phyloP scores from a whole-genome alignment of 768 basidiomycete genomes.

The Rhodotorula taiwanensis region DNA sequence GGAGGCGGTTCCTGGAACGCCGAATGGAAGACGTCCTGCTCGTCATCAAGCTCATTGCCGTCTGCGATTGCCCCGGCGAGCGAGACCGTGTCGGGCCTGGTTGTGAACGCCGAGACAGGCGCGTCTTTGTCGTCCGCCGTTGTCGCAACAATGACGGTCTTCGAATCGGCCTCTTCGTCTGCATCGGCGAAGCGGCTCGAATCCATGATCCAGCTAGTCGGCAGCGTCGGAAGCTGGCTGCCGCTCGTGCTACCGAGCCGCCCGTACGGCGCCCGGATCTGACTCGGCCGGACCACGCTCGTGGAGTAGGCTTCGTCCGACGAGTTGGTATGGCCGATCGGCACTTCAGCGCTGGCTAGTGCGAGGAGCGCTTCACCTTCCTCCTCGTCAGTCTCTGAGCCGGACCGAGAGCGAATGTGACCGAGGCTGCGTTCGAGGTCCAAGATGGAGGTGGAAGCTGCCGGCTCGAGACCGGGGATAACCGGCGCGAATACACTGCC shows the following conservation, averaged over 20 bases:
- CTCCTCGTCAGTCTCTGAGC: background rate
- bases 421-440: background rate
- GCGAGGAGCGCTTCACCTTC: constrained; percentile 26
- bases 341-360: constrained; percentile 14
- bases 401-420: background rate
- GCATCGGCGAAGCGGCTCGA: constrained; percentile 43
- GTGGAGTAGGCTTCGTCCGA: constrained; percentile 6
- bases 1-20: constrained; percentile 4
- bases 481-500: background rate
- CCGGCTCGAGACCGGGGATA: background rate
- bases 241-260: constrained; percentile 19
- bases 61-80: constrained; percentile 29
- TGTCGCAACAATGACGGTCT: constrained; percentile 10
- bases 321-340: constrained; percentile 27
- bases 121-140: constrained; percentile 34
- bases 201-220: constrained; percentile 45
- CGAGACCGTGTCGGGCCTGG: constrained; percentile 15
- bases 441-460: background rate
- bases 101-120: constrained; percentile 44
- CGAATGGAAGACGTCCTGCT: constrained; percentile 11
- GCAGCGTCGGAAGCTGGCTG: constrained; percentile 18
- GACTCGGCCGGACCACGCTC: constrained; percentile 15
- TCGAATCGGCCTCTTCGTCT: constrained; percentile 24
- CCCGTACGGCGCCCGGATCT: constrained; percentile 7
- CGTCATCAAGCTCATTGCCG: constrained; percentile 42